These are phyloP conservation scores for Eucommia ulmoides DNA, from an alignment of 257 asterid genomes.

Conservation along the genomic window DNA sequence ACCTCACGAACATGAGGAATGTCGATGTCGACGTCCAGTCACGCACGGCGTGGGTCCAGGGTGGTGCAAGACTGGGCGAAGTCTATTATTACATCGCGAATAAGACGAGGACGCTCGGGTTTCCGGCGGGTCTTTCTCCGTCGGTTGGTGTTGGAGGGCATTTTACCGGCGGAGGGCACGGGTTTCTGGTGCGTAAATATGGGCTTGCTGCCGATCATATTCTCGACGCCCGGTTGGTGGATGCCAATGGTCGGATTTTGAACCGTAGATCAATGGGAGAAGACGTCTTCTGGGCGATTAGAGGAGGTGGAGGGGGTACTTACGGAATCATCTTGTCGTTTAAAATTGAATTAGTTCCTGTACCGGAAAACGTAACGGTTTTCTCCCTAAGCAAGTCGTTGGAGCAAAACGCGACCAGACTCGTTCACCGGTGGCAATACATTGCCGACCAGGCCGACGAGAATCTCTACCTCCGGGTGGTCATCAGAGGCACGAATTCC, in stretches of 20 bases:
- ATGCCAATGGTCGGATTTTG: not conserved
- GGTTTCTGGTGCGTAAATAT: not conserved
- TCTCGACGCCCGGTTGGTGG: not conserved
- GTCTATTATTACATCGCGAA: no score
- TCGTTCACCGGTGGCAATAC: no score
- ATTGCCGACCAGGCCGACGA: not conserved
- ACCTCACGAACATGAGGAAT: not conserved
- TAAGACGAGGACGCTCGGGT: not conserved
- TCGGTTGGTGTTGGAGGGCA: not conserved
- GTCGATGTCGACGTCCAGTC: no score
- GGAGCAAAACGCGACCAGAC: not conserved
- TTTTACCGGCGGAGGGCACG: not conserved
- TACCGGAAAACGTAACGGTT: not conserved
- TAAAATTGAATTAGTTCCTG: not conserved
- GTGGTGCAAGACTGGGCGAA: no score
- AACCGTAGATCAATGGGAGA: not conserved
- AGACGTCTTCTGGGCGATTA: no score
- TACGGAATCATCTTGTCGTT: not conserved
- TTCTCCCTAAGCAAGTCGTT: not conserved
- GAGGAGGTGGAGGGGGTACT: no score
- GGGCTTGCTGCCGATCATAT: no score
- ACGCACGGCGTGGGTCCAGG: no score
- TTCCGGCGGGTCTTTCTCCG: not conserved
- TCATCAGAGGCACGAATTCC: not conserved
- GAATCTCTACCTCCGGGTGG: not conserved